Conservation (phyloP, 1,139 yeast genomes). For the Casaregolazyma lundiana region DNA sequence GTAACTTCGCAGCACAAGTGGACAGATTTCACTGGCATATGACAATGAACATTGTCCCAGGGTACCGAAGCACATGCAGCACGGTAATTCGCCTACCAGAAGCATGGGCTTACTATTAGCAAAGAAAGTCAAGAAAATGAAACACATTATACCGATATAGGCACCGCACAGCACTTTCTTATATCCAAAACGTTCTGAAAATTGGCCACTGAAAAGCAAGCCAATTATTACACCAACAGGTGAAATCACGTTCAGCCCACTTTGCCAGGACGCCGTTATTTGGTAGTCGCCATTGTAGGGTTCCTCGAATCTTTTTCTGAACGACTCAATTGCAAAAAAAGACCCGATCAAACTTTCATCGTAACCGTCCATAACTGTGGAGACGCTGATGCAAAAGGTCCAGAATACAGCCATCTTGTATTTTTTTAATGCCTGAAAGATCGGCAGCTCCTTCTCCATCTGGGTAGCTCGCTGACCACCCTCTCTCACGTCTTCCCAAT, state of each 20-base stretch:
- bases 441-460: slow-evolving; percentile 15
- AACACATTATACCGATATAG: slow-evolving; percentile 18
- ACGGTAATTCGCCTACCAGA: slow-evolving; percentile 38
- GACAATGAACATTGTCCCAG: slow-evolving; percentile 41
- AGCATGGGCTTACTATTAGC: slow-evolving; percentile 35
- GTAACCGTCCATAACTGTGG: slow-evolving; percentile 45
- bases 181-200: slow-evolving; percentile 44
- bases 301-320: slow-evolving; percentile 38
- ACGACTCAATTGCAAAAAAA: slow-evolving; percentile 40
- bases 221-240: slow-evolving; percentile 19
- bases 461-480: slow-evolving; percentile 13
- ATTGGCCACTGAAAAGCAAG: slow-evolving; percentile 13
- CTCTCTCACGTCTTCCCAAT: too few relatives aligned
- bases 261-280: slow-evolving; percentile 34
- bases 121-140: slow-evolving; percentile 41
- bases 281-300: slow-evolving; percentile 26
- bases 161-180: slow-evolving; percentile 39
- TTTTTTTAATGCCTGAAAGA: slow-evolving; percentile 14
- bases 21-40: slow-evolving; percentile 44
- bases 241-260: slow-evolving; percentile 16
- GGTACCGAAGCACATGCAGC: slow-evolving; percentile 45
- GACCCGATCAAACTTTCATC: slow-evolving; percentile 36
- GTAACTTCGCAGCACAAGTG: slow-evolving; percentile 39
- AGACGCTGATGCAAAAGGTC: slow-evolving; percentile 39
- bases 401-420: slow-evolving; percentile 39